Evolutionary conservation across 176 grass and related monocot species (phyloP), one percentile per base, ranked within the genome.

Genomic region (Phoenix roebelenii): DNA sequence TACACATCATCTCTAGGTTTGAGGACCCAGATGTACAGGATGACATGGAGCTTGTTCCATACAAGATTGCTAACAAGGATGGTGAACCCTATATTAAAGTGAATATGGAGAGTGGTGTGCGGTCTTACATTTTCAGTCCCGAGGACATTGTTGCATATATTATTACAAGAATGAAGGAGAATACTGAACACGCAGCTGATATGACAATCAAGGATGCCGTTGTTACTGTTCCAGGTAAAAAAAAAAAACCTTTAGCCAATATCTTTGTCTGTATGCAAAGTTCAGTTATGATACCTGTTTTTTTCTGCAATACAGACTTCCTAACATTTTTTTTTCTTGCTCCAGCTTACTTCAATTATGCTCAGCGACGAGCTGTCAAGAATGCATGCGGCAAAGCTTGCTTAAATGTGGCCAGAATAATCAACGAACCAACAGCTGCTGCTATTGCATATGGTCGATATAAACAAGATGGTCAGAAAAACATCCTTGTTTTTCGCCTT

Each of bases 401-500:
- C 50, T 65, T 82, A 17, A 89, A 89, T 62, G 86, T 89, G 60
- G 77, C 75, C 60, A 83, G 85, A 76, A 88, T 83, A 59, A 88
- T 88, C 64, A 83, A 83, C 14, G 85, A 88, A 65, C 80, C 86
- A 5, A 89, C 86, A 60, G 86, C 82, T 82, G 86, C 86, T 68
- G 86, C 86, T 72, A 89, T 89, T 61, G 77, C 86, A 25, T 85
- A 89, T 0, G 86, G 86, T 75, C 57, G 85, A 73, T 82, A 85
- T 64, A 84, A 85, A 63, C 85, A 78, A 52, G 86, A 77, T 51
- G 82, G 86, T 0, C 70, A 85, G 55, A 89, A 85, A 77, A 85
- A 89, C 78, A 85, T 89, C 78, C 86, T 89, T 68, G 82, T 89
- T 54, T 89, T 89, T 68, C 77, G 82, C 70, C 78, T 89, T 26